A percentile compares a stretch with the other conserved stretches of the same genome.
phyloP scores from a whole-genome alignment of 352 stramenopile genomes.

The Globisporangium okanoganense region DNA sequence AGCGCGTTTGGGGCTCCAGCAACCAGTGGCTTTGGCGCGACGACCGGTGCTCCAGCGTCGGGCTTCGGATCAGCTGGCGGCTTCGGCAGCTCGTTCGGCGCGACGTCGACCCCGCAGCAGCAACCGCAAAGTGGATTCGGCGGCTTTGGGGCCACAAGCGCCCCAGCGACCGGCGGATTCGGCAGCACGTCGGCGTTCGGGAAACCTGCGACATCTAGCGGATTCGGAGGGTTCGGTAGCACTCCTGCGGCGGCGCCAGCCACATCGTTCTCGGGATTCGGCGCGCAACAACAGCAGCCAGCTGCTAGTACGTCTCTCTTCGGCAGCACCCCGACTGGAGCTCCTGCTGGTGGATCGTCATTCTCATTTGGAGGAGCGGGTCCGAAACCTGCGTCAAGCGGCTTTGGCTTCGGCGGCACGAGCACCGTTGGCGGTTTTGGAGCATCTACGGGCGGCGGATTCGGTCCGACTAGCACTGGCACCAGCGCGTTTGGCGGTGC shows the following conservation, averaged over 20 bases:
- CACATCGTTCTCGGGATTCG: slow-evolving; percentile 37
- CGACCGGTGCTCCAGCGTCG: slow-evolving; percentile 20
- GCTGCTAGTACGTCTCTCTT: slow-evolving; percentile 38
- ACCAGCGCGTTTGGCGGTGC: slow-evolving; percentile 41
- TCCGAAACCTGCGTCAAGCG: slow-evolving; percentile 29
- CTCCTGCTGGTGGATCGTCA: slow-evolving; percentile 22
- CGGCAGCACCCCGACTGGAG: slow-evolving; percentile 25
- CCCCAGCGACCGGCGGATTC: slow-evolving; percentile 37
- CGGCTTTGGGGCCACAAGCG: slow-evolving; percentile 38
- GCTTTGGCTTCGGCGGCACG: slow-evolving; percentile 42
- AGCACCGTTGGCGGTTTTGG: slow-evolving; percentile 30
- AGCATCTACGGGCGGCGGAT: slow-evolving; percentile 25
- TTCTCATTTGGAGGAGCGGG: slow-evolving; percentile 38
- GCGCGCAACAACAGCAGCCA: slow-evolving; percentile 24
- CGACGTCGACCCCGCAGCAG: slow-evolving; percentile 26
- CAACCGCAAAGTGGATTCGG: slow-evolving; percentile 44
- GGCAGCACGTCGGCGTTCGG: slow-evolving; percentile 39
- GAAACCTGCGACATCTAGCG: slow-evolving; percentile 31
- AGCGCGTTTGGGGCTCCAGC: slow-evolving; percentile 9
- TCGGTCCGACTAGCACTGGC: slow-evolving; percentile 22
- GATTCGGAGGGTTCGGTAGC: slow-evolving; percentile 39
- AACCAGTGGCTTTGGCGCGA: slow-evolving; percentile 34
- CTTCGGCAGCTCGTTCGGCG: slow-evolving; percentile 63
- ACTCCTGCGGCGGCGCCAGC: slow-evolving; percentile 26
- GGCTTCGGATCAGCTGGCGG: slow-evolving; percentile 35